These are phyloP conservation scores for Acanthamoeba sp. DNA, from an alignment of 208 protist genomes.

Conservation along the genomic window DNA sequence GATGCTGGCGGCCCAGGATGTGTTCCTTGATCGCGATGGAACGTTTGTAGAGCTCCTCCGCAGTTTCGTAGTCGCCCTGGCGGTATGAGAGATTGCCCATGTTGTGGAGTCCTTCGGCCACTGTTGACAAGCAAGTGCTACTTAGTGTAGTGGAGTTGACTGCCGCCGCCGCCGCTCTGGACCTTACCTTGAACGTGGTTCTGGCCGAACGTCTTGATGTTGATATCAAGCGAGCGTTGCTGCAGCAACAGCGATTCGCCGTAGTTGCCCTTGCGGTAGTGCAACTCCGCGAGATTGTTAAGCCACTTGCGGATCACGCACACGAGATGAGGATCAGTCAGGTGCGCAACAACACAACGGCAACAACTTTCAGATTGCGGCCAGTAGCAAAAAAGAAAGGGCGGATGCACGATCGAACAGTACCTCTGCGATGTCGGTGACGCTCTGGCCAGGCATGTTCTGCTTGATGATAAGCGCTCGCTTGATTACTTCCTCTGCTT, in stretches of 20 bases:
- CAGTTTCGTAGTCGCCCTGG: conserved; percentile 73
- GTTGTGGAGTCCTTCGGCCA: conserved; percentile 50
- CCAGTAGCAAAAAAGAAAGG: background rate
- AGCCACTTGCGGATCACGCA: conserved; percentile 12
- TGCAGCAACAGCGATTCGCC: conserved; percentile 35
- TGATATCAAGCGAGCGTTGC: conserved; percentile 63
- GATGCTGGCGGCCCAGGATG: conserved; percentile 60
- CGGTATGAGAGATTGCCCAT: conserved; percentile 71
- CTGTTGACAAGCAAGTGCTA: background rate
- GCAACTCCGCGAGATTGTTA: conserved; percentile 55
- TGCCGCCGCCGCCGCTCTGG: no score
- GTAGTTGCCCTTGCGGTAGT: conserved; percentile 72
- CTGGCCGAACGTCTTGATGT: conserved; percentile 48
- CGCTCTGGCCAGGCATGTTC: conserved; percentile 41
- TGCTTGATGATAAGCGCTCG: conserved; percentile 68
- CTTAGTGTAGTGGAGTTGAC: no score
- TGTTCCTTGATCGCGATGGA: conserved; percentile 67
- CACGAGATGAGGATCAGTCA: background rate
- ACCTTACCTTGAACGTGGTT: conserved; percentile 53
- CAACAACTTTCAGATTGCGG: no score
- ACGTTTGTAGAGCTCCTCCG: conserved; percentile 72
- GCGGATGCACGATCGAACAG: no score
- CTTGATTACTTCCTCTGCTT: conserved; percentile 68
- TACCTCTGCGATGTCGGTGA: conserved; percentile 57
- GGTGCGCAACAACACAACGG: background rate